These are phyloP conservation scores for Ophiostoma quercus DNA, from an alignment of 2,329 filamentous ascomycete genomes.

Conservation along the genomic window DNA sequence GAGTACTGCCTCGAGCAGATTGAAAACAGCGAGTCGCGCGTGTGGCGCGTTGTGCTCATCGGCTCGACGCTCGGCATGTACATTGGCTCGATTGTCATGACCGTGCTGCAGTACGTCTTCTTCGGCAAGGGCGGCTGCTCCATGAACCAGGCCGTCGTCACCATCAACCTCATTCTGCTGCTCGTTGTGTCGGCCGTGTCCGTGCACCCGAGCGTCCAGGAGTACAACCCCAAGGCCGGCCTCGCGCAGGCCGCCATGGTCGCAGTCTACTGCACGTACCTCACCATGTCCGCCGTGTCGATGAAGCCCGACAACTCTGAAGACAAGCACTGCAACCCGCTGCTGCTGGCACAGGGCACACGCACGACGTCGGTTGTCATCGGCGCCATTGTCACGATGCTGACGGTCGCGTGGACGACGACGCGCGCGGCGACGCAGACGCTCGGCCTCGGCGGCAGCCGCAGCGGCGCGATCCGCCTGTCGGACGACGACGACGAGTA, in stretches of 20 bases:
- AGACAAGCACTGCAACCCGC: slow-evolving; percentile 85
- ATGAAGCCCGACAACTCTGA: slow-evolving; percentile 97
- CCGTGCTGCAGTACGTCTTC: slow-evolving; percentile 94
- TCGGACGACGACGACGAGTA: slow-evolving; percentile 60
- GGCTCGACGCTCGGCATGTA: slow-evolving; percentile 95
- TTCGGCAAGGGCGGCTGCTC: slow-evolving; percentile 76
- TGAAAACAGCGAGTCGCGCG: slow-evolving; percentile 74
- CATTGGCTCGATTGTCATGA: slow-evolving; percentile 83
- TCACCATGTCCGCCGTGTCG: slow-evolving; percentile 95
- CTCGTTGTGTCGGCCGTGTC: slow-evolving; percentile 76
- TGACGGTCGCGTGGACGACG: slow-evolving; percentile 95
- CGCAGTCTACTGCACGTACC: slow-evolving; percentile 94
- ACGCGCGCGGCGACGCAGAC: slow-evolving; percentile 92
- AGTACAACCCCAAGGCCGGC: slow-evolving; percentile 86
- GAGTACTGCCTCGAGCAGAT: slow-evolving; percentile 94
- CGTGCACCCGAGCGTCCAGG: slow-evolving; percentile 84
- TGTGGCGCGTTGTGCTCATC: slow-evolving; percentile 83
- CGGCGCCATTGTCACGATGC: slow-evolving; percentile 90
- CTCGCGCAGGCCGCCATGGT: slow-evolving; percentile 98
- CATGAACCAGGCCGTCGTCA: slow-evolving; percentile 97
- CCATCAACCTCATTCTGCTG: slow-evolving; percentile 83
- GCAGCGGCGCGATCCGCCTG: slow-evolving; percentile 55
- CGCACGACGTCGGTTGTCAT: slow-evolving; percentile 86
- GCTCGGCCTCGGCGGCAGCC: slow-evolving; percentile 61
- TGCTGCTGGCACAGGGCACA: slow-evolving; percentile 78